Base-by-base conservation (phyloP, 2,329 filamentous ascomycete species). In the Trichoderma sp. region DNA sequence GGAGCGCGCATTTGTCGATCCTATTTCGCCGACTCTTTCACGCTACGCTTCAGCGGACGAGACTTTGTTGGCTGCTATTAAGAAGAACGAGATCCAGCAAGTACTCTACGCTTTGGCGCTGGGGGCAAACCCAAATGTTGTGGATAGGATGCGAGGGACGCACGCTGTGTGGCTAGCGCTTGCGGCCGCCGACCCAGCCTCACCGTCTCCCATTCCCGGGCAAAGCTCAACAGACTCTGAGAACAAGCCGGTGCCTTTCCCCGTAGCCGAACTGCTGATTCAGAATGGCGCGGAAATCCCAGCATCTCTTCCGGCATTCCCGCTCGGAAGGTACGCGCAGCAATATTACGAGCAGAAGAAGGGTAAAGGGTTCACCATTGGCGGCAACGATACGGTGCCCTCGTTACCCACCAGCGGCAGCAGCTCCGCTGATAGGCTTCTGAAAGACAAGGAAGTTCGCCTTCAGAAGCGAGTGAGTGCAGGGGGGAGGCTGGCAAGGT, bases 281-380 rank as follows among this genome's bases (percentile, higher is more conserved):
- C 97, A 98, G 77, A 98, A 99, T 78, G 96, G 96, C 17, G 95
- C 95, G 4, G 92, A 97, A 73, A 92, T 98, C 39, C 95, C 96
- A 0, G 79, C 85, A 1, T 84, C 89, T 2, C 85, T 92, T 73
- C 93, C 95, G 0, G 92, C 93, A 0, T 95, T 98, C 75, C 94
- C 94, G 1, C 87, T 99, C 12, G 94, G 93, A 73, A 86, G 89
- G 11, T 91, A 91, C 61, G 95, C 96, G 3, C 91, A 93, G 77
- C 81, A 92, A 39, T 99, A 98, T 77, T 85, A 98, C 62, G 94
- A 97, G 75, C 90, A 94, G 82, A 97, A 91, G 80, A 84, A 87
- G 72, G 83, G 86, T 70, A 83, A 87, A 74, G 75, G 74, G 5
- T 80, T 82, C 74, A 79, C 82, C 72, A 82, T 81, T 79, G 89